These are phyloP conservation scores for Tuber umbilicatum DNA, from an alignment of 495 filamentous ascomycete genomes.

Conservation along the genomic window DNA sequence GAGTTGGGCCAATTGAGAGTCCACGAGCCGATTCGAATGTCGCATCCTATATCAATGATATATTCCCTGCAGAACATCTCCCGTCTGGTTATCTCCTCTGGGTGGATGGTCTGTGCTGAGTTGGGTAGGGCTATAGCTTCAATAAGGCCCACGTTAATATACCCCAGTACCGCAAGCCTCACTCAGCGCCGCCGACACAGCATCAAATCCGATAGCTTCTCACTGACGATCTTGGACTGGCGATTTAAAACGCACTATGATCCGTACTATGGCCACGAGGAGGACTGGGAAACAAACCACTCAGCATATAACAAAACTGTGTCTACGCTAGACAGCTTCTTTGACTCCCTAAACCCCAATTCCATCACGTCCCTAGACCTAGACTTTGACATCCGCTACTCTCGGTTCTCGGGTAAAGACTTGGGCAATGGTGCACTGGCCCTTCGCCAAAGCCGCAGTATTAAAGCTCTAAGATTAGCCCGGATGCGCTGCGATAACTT, in stretches of 20 bases:
- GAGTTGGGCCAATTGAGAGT: constrained; percentile 38
- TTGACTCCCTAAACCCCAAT: constrained; percentile 35
- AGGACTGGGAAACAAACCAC: constrained; percentile 31
- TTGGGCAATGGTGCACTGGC: constrained; percentile 20
- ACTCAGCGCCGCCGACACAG: constrained; percentile 25
- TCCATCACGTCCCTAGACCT: constrained; percentile 35
- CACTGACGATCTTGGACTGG: constrained; percentile 40
- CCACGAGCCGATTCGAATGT: constrained; percentile 35
- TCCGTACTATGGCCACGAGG: constrained; percentile 24
- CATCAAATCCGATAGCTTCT: constrained; percentile 32
- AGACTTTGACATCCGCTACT: constrained; percentile 39
- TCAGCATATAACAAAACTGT: constrained; percentile 27
- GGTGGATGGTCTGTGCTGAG: constrained; percentile 39
- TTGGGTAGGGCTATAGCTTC: constrained; percentile 38
- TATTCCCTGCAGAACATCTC: constrained; percentile 32
- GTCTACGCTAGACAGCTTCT: constrained; percentile 30
- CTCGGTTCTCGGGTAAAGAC: constrained; percentile 29
- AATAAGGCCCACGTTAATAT: constrained; percentile 36
- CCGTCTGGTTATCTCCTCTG: constrained; percentile 39
- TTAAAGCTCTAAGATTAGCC: constrained; percentile 33
- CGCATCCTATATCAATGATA: constrained; percentile 36
- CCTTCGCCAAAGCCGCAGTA: constrained; percentile 29
- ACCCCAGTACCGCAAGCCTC: constrained; percentile 17
- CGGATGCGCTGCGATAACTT: constrained; percentile 27
- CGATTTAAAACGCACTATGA: constrained; percentile 41